A percentile compares a stretch with the other conserved stretches of the same genome.
Conservation (phyloP, 495 filamentous ascomycete genomes). For the Lepraria neglecta region DNA sequence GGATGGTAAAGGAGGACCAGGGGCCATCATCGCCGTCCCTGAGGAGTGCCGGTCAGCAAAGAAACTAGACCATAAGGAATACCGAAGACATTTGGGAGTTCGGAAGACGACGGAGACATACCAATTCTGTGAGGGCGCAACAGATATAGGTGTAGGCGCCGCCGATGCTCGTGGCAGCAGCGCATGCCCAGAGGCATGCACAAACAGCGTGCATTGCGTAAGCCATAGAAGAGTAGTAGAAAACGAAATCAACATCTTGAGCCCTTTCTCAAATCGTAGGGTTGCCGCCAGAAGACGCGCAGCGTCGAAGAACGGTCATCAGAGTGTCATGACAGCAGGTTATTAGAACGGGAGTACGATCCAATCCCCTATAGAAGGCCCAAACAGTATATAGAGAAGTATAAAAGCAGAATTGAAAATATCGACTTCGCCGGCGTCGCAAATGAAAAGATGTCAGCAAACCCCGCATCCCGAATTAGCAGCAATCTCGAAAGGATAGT, state of each 20-base stretch:
- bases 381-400: background rate
- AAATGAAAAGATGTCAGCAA: background rate
- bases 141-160: constrained; percentile 19
- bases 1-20: constrained; percentile 48
- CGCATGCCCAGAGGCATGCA: background rate
- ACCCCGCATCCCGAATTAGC: constrained; percentile 4
- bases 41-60: constrained; percentile 3
- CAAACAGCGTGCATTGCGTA: constrained; percentile 2
- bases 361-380: background rate
- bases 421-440: background rate
- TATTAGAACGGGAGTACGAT: background rate
- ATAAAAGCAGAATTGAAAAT: background rate
- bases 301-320: constrained; percentile 1
- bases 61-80: background rate
- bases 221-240: constrained; percentile 5
- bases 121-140: constrained; percentile 25
- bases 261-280: background rate
- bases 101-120: background rate
- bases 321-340: constrained; percentile 8
- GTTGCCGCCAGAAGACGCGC: background rate
- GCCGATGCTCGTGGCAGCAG: constrained; percentile 14
- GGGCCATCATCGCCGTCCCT: constrained; percentile 51
- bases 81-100: background rate
- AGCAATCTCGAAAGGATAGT: background rate
- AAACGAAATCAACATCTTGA: background rate